Percentiles rank a stretch among this genome's conserved stretches.
phyloP scores from a whole-genome alignment of 192 early-diverging fungal genomes.

The Backusella liffmaniae region DNA sequence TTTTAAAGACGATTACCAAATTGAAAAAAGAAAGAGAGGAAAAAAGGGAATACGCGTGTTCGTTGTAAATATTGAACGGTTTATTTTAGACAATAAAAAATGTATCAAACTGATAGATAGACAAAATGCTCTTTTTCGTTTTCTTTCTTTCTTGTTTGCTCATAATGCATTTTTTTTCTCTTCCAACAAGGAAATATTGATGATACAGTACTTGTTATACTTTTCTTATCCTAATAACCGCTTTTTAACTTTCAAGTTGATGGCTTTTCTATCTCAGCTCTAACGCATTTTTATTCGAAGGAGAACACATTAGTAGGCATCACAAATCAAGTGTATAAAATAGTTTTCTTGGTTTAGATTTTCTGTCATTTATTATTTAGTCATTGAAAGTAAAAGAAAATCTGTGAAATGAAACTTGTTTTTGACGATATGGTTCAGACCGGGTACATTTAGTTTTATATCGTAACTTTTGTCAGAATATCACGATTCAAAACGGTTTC shows the following conservation, averaged over 20 bases:
- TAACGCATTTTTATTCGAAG: not conserved
- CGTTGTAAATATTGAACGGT: not conserved
- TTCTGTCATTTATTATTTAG: not conserved
- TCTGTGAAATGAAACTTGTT: not conserved
- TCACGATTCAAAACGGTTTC: not conserved
- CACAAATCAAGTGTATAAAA: not conserved
- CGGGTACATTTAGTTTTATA: not conserved
- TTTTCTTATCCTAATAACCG: not conserved
- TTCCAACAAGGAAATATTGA: not conserved
- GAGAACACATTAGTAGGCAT: not conserved
- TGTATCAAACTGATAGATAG: not conserved
- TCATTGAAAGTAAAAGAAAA: not conserved
- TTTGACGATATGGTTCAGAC: not conserved
- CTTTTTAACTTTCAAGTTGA: not conserved
- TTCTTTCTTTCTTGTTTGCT: not conserved
- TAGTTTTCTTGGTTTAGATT: not conserved
- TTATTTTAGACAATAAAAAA: not conserved
- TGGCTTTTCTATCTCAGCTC: not conserved
- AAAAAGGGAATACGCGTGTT: not conserved
- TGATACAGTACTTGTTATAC: not conserved
- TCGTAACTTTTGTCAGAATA: not conserved
- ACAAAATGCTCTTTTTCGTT: too few relatives aligned
- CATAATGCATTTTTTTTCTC: not conserved
- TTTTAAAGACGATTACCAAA: not conserved
- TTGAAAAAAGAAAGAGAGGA: not conserved